Conservation (phyloP, 768 basidiomycete species). For the Lyophyllum semitale region DNA sequence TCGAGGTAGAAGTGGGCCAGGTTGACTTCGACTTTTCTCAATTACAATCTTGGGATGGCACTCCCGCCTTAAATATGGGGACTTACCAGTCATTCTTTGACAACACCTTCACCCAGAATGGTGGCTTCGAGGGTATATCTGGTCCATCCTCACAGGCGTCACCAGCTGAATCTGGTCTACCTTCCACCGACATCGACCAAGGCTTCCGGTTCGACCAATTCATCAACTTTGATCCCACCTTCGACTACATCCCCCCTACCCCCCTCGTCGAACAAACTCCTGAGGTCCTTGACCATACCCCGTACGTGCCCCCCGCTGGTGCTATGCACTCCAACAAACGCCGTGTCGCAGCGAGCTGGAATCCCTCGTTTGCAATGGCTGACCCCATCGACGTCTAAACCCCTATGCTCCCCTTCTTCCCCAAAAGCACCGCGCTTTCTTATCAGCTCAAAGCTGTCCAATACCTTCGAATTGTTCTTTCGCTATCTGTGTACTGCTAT, state of each 20-base stretch:
- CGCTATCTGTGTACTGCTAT: constrained; percentile 15
- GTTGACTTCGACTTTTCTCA: constrained; percentile 11
- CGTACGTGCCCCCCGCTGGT: constrained; percentile 58
- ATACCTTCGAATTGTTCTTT: constrained; percentile 4
- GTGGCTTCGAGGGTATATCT: constrained; percentile 8
- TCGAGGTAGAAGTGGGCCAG: constrained; percentile 16
- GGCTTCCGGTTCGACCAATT: constrained; percentile 29
- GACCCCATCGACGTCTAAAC: constrained; percentile 28
- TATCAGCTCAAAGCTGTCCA: neutral
- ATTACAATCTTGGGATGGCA: neutral
- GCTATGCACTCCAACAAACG: constrained; percentile 50
- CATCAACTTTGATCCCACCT: constrained; percentile 29
- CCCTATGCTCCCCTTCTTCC: neutral
- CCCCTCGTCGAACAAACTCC: constrained; percentile 15
- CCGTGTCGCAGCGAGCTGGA: constrained; percentile 59
- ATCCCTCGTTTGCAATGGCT: constrained; percentile 19
- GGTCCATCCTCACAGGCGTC: constrained; percentile 10
- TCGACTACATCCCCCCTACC: constrained; percentile 12
- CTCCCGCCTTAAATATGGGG: constrained; percentile 1
- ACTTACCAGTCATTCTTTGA: constrained; percentile 5
- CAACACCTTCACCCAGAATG: neutral
- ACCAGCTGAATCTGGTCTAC: neutral
- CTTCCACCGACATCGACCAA: constrained; percentile 7
- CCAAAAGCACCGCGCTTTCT: neutral
- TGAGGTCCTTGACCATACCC: constrained; percentile 20